Percentiles rank a stretch among this genome's conserved stretches.
Evolutionary conservation across 495 filamentous ascomycete genomes (phyloP).

Genomic region (Penicillium fimorum): DNA sequence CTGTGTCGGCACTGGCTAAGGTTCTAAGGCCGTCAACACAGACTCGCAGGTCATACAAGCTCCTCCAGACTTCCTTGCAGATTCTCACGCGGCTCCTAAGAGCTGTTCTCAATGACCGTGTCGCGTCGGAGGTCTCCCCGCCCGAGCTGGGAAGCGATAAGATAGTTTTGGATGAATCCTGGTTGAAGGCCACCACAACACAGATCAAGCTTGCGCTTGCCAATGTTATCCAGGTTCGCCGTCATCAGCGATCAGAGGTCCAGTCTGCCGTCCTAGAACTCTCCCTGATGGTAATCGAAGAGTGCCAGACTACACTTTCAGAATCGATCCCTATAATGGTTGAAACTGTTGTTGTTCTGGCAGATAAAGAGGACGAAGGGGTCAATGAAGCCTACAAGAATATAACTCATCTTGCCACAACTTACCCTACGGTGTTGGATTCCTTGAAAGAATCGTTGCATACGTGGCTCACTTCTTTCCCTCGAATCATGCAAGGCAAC

Average conservation of each 20-base stretch:
- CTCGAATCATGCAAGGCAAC: conserved; percentile 77
- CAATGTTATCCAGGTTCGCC: conserved; percentile 73
- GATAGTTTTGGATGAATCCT: conserved; percentile 53
- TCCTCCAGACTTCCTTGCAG: conserved; percentile 61
- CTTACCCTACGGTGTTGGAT: conserved; percentile 63
- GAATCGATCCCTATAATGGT: conserved; percentile 69
- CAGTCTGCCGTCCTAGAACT: conserved; percentile 63
- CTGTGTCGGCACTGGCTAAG: conserved; percentile 77
- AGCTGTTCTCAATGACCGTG: conserved; percentile 63
- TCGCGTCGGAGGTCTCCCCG: conserved; percentile 14
- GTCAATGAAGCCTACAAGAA: conserved; percentile 38
- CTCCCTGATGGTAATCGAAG: conserved; percentile 70
- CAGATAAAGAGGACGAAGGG: conserved; percentile 47
- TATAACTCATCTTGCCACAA: conserved; percentile 59
- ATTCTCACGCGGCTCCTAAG: conserved; percentile 59
- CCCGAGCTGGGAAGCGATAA: conserved; percentile 35
- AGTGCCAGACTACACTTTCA: conserved; percentile 70
- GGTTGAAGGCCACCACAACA: conserved; percentile 75
- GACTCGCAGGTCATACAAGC: conserved; percentile 59
- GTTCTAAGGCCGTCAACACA: conserved; percentile 66
- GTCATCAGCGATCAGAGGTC: conserved; percentile 70
- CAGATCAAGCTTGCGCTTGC: conserved; percentile 85
- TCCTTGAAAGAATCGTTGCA: conserved; percentile 70
- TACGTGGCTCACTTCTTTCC: conserved; percentile 76
- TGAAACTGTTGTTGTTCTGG: conserved; percentile 77